Conservation (phyloP, 306 rosid species). For the Citrullus colocynthis region DNA sequence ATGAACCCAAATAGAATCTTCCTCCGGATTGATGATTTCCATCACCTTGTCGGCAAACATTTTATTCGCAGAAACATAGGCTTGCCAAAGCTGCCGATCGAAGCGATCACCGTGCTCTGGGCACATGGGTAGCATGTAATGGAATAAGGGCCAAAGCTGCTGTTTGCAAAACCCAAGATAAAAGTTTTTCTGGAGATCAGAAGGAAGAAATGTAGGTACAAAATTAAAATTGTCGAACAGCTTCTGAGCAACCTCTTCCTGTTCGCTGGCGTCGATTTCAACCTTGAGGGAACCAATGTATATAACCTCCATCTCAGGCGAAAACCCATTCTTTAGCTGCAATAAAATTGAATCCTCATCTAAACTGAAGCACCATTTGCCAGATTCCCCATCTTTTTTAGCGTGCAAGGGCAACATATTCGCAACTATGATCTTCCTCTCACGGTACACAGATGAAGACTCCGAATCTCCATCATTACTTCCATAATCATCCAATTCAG, state of each 20-base stretch:
- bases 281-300: slow-evolving; percentile 17
- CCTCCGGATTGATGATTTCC: slow-evolving; percentile 14
- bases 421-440: slow-evolving; percentile 12
- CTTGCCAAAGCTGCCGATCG: slow-evolving; percentile 12
- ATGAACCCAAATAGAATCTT: slow-evolving; percentile 14
- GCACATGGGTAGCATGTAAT: slow-evolving; percentile 19
- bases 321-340: slow-evolving; percentile 12
- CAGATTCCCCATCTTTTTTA: slow-evolving; percentile 10
- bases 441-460: slow-evolving; percentile 10
- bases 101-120: slow-evolving; percentile 17
- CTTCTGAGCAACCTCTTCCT: slow-evolving; percentile 16
- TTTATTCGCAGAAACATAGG: slow-evolving; percentile 17
- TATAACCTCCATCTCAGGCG: slow-evolving; percentile 10
- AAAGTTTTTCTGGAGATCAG: slow-evolving; percentile 13
- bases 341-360: slow-evolving; percentile 15
- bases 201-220: slow-evolving; percentile 15
- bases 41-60: slow-evolving; percentile 15
- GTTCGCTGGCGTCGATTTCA: slow-evolving; percentile 9
- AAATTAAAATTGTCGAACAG: slow-evolving; percentile 8
- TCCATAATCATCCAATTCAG: slow-evolving; percentile 13
- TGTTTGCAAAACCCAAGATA: slow-evolving; percentile 17
- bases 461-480: slow-evolving; percentile 11
- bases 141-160: slow-evolving; percentile 17
- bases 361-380: slow-evolving; percentile 15
- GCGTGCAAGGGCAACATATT: slow-evolving; percentile 17